Base-by-base conservation (phyloP, 1,139 yeast genomes). In the Hyphopichia wangnamkhiaoensis region DNA sequence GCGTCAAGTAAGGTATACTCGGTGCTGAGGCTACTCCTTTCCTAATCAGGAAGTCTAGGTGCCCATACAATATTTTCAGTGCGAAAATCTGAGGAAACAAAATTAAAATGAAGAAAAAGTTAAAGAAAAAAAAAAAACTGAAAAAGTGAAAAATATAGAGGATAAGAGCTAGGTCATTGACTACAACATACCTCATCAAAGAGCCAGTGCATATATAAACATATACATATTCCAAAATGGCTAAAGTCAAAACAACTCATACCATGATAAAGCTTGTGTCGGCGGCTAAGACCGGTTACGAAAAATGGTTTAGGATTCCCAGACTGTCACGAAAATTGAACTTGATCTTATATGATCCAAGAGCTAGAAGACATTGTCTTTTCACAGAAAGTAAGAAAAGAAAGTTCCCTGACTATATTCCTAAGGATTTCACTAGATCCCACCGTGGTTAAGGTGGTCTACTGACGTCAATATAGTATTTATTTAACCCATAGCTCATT, bases 341-440 rank as follows among this genome's bases (percentile, higher is more conserved):
- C 39, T 93, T 89, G 60, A 85, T 91, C 35, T 77, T 95, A 55
- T 93, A 93, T 59, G 98, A 93, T 59, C 98, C 98, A 9, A 56
- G 71, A 40, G 78, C 76, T 18, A 65, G 66, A 53, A 70, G 78
- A 63, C 97, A 90, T 66, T 96, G 94, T 40, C 72, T 93, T 48
- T 93, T 93, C 69, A 80, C 82, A 23, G 98, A 93, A 62, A 80
- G 85, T 42, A 86, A 87, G 62, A 89, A 88, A 74, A 80, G 98
- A 64, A 78, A 73, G 54, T 80, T 85, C 30, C 84, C 89, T 5
- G 90, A 82, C 51, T 59, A 65, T 35, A 76, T 75, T 37, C 80
- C 86, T 26, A 63, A 79, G 48, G 86, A 80, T 54, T 84, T 75
- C 58, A 64, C 75, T 21, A 76, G 89, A 61, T 79, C 80, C 35